Conservation (phyloP, 2,329 filamentous ascomycete genomes). For the Cryphonectria carpinicola region DNA sequence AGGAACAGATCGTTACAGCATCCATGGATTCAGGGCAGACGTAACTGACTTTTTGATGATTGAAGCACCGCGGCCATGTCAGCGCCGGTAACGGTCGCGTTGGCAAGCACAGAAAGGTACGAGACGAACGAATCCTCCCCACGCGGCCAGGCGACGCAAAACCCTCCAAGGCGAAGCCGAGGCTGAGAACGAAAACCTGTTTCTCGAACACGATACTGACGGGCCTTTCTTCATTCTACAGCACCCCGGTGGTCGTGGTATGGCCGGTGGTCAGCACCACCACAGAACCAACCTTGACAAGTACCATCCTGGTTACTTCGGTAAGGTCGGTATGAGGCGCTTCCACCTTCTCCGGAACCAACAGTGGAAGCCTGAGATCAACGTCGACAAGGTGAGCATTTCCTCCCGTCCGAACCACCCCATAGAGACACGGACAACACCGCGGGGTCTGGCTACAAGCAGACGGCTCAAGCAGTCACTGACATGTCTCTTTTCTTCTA, state of each 20-base stretch:
- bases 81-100: slow-evolving; percentile 97
- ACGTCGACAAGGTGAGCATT: slow-evolving; percentile 87
- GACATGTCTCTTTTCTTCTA: slow-evolving; percentile 5
- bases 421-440: background rate
- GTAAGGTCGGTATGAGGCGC: slow-evolving; percentile 93
- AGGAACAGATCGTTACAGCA: slow-evolving; percentile 15
- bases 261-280: slow-evolving; percentile 99
- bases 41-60: slow-evolving; percentile 39
- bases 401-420: background rate
- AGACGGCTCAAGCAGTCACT: slow-evolving; percentile 32
- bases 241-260: slow-evolving; percentile 77
- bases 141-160: background rate
- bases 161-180: background rate
- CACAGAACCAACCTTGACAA: slow-evolving; percentile 84
- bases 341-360: slow-evolving; percentile 97
- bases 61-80: slow-evolving; percentile 87
- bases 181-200: background rate
- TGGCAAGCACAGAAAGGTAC: slow-evolving; percentile 92
- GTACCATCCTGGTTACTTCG: slow-evolving; percentile 99
- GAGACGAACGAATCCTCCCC: slow-evolving; percentile 14
- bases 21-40: slow-evolving; percentile 12
- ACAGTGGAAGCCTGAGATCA: slow-evolving; percentile 98
- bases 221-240: slow-evolving; percentile 1
- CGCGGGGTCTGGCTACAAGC: background rate
- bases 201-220: slow-evolving; percentile 7